Conservation (phyloP, 768 basidiomycete genomes). For the Dacryopinax spathularia region DNA sequence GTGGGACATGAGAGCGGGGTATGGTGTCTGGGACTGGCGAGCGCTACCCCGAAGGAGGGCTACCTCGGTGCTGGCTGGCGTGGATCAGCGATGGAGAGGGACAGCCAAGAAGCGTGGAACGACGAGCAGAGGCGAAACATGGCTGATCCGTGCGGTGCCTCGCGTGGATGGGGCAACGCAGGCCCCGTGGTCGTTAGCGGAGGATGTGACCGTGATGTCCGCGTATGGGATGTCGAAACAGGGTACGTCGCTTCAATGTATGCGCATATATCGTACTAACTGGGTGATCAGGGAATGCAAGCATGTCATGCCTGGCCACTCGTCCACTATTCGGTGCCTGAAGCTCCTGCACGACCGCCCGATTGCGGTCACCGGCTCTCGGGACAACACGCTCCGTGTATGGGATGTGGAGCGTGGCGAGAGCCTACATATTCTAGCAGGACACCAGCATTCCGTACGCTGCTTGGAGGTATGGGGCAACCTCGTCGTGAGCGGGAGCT, state of each 20-base stretch:
- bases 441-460: slow-evolving; percentile 70
- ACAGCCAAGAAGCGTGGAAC: slow-evolving; percentile 10
- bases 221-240: slow-evolving; percentile 80
- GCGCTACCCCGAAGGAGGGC: background rate
- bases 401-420: slow-evolving; percentile 84
- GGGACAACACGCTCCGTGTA: slow-evolving; percentile 72
- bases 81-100: background rate
- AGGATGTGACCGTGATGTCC: slow-evolving; percentile 82
- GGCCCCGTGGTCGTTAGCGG: slow-evolving; percentile 75
- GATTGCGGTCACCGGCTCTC: slow-evolving; percentile 77
- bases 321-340: slow-evolving; percentile 80
- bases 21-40: slow-evolving; percentile 67
- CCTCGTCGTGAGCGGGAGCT: slow-evolving; percentile 79
- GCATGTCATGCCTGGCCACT: slow-evolving; percentile 69
- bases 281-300: slow-evolving; percentile 41
- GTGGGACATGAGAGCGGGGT: slow-evolving; percentile 81
- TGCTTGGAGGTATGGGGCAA: slow-evolving; percentile 81
- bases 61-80: background rate
- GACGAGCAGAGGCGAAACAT: slow-evolving; percentile 27
- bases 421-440: slow-evolving; percentile 47
- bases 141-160: slow-evolving; percentile 42
- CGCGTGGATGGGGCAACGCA: slow-evolving; percentile 81
- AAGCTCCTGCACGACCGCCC: slow-evolving; percentile 77
- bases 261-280: background rate
- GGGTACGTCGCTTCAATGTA: slow-evolving; percentile 39